Percentiles rank a stretch among this genome's conserved stretches.
Evolutionary conservation across 495 filamentous ascomycete species (phyloP).

Genomic region (Lentithecium fluviatile): DNA sequence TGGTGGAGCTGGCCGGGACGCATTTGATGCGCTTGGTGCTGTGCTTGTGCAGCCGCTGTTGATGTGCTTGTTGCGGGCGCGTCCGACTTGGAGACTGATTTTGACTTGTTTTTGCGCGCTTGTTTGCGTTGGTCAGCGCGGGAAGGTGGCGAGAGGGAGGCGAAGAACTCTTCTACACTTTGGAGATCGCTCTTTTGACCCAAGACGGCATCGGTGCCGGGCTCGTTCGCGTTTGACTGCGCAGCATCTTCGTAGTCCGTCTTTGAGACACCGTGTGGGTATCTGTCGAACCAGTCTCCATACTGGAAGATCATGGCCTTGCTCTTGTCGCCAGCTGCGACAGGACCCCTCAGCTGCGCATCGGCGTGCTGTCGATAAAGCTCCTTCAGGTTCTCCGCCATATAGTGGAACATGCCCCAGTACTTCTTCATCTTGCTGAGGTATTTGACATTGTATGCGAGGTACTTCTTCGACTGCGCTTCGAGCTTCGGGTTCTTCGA

Average conservation of each 20-base stretch:
- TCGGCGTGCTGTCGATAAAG: slow-evolving; percentile 85
- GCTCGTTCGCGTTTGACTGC: slow-evolving; percentile 61
- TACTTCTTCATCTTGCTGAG: slow-evolving; percentile 92
- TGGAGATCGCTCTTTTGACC: slow-evolving; percentile 85
- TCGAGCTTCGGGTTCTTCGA: slow-evolving; percentile 75
- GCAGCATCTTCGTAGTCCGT: slow-evolving; percentile 80
- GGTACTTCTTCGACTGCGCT: slow-evolving; percentile 74
- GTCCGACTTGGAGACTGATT: slow-evolving; percentile 28
- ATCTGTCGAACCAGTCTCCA: slow-evolving; percentile 95
- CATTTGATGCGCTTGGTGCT: slow-evolving; percentile 37
- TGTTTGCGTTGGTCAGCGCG: slow-evolving; percentile 50
- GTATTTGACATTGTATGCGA: slow-evolving; percentile 87
- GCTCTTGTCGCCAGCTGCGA: slow-evolving; percentile 15
- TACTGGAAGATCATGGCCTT: slow-evolving; percentile 81
- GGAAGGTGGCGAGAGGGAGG: slow-evolving; percentile 68
- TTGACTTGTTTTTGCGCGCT: slow-evolving; percentile 41
- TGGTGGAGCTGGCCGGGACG: slow-evolving; percentile 30
- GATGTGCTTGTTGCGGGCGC: slow-evolving; percentile 3
- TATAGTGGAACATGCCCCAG: slow-evolving; percentile 97
- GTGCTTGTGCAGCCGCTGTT: background rate
- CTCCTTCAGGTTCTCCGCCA: slow-evolving; percentile 89
- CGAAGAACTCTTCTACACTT: slow-evolving; percentile 94
- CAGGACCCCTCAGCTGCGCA: slow-evolving; percentile 50
- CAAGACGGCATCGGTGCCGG: slow-evolving; percentile 74
- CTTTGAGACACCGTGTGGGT: slow-evolving; percentile 86